These are phyloP conservation scores for Lipomyces lipofer DNA, from an alignment of 805 yeast genomes.

Conservation along the genomic window DNA sequence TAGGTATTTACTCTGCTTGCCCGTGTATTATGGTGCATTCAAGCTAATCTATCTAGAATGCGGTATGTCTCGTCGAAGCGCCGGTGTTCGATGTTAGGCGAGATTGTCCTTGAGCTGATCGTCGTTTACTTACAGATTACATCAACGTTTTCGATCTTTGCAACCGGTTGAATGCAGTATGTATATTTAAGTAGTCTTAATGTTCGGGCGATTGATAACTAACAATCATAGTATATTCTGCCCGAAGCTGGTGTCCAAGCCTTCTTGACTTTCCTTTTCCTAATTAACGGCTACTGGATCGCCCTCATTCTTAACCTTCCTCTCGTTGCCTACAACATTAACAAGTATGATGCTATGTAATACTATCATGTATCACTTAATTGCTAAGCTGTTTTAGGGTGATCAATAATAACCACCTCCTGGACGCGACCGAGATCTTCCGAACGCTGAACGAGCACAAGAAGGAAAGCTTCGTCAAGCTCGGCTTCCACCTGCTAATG, in stretches of 20 bases:
- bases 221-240: slow-evolving; percentile 55
- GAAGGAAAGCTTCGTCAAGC: slow-evolving; percentile 84
- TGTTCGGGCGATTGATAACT: background rate
- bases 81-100: background rate
- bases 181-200: slow-evolving; percentile 22
- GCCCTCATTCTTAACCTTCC: slow-evolving; percentile 82
- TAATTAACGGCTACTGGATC: slow-evolving; percentile 91
- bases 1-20: slow-evolving; percentile 49
- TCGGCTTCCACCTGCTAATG: slow-evolving; percentile 86
- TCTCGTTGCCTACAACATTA: slow-evolving; percentile 76
- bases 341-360: slow-evolving; percentile 49
- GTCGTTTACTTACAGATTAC: slow-evolving; percentile 59
- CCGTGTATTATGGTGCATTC: no score
- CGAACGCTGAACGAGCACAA: slow-evolving; percentile 91
- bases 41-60: slow-evolving; percentile 31
- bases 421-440: slow-evolving; percentile 97
- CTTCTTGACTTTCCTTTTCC: slow-evolving; percentile 63
- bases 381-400: slow-evolving; percentile 35
- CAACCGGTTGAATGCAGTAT: slow-evolving; percentile 71
- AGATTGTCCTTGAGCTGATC: background rate
- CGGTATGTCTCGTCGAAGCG: slow-evolving; percentile 15
- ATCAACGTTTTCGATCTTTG: slow-evolving; percentile 97
- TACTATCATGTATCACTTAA: no score
- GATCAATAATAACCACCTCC: slow-evolving; percentile 73
- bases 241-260: slow-evolving; percentile 90